Evolutionary conservation across 1,139 yeast species (phyloP).

Genomic region (Yamadazyma conglobata): DNA sequence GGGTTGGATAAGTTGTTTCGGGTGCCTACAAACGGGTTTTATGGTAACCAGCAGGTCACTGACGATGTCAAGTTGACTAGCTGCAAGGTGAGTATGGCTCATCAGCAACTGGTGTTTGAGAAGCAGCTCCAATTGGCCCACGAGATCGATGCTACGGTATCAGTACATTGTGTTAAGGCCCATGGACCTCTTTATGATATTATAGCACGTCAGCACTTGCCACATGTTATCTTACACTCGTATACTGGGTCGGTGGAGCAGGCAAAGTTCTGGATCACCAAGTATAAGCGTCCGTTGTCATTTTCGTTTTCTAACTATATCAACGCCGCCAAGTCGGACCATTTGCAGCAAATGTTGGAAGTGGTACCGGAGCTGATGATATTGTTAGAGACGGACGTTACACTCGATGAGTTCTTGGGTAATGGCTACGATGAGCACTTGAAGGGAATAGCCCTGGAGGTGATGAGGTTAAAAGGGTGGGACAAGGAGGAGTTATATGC

Average conservation of each 20-base stretch:
- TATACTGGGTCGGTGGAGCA: constrained; percentile 81
- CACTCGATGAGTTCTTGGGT: constrained; percentile 25
- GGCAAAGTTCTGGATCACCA: constrained; percentile 49
- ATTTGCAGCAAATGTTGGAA: constrained; percentile 24
- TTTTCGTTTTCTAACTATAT: constrained; percentile 65
- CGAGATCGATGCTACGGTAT: constrained; percentile 47
- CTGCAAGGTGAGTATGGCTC: constrained; percentile 54
- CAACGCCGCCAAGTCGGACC: constrained; percentile 36
- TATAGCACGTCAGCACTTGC: constrained; percentile 21
- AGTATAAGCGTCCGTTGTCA: constrained; percentile 25
- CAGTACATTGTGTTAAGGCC: constrained; percentile 82
- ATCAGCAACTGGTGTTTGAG: constrained; percentile 56
- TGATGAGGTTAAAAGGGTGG: constrained; percentile 16
- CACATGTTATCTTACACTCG: constrained; percentile 67
- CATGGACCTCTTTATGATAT: constrained; percentile 58
- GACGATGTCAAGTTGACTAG: constrained; percentile 29
- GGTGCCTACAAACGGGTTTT: constrained; percentile 59
- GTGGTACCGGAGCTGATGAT: constrained; percentile 23
- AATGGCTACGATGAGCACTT: constrained; percentile 19
- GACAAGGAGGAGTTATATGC: constrained; percentile 1
- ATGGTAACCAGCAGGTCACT: constrained; percentile 30
- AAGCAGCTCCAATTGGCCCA: constrained; percentile 55
- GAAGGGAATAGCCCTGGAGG: constrained; percentile 16
- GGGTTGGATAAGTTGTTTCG: constrained; percentile 81
- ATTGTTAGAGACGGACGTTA: constrained; percentile 37